Conservation (phyloP, 345 rosid genomes). For the Salix exigua region DNA sequence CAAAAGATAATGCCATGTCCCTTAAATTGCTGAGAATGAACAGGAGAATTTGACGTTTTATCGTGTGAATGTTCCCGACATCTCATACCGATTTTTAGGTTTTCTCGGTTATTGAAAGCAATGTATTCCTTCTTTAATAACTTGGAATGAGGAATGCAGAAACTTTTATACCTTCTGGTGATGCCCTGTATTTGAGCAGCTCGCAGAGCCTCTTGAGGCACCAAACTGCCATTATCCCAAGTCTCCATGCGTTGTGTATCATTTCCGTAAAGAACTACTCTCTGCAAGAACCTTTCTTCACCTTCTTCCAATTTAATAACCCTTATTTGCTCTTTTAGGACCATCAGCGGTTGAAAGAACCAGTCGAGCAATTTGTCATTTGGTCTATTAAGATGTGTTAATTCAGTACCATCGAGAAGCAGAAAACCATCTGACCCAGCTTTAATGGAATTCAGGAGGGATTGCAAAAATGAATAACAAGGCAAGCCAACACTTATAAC, state of each 20-base stretch:
- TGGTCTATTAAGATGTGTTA: conserved; percentile 62
- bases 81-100: neutral
- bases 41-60: neutral
- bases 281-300: conserved; percentile 62
- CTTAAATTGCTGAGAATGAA: neutral
- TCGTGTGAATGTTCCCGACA: neutral
- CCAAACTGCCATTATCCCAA: conserved; percentile 48
- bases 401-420: conserved; percentile 57
- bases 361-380: conserved; percentile 70
- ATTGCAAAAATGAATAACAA: conserved; percentile 51
- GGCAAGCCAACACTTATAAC: conserved; percentile 59
- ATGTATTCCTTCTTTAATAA: too few species aligned
- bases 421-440: conserved; percentile 57
- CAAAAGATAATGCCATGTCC: neutral
- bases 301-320: conserved; percentile 51
- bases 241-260: conserved; percentile 43
- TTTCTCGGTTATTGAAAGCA: too few species aligned
- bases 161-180: conserved; percentile 61
- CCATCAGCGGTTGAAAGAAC: conserved; percentile 69
- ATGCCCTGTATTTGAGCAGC: conserved; percentile 79
- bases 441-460: conserved; percentile 54
- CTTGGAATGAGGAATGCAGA: neutral
- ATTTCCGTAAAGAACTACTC: conserved; percentile 58
- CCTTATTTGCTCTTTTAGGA: conserved; percentile 65
- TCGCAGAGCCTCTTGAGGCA: conserved; percentile 54